Evolutionary conservation across 495 filamentous ascomycete species (phyloP).

Genomic region (Aspergillus bertholletiae): DNA sequence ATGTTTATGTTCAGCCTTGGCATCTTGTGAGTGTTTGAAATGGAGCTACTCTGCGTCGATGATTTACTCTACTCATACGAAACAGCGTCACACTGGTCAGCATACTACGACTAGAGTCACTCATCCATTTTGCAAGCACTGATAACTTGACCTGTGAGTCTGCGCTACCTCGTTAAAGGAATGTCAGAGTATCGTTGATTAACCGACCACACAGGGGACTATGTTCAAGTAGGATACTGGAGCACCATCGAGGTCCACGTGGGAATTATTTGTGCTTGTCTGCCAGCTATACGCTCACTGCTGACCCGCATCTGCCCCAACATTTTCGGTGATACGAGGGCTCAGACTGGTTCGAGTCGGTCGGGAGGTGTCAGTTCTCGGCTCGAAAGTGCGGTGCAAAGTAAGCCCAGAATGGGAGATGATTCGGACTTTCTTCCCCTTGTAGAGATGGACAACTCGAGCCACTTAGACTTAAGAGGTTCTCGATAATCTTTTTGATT

Average conservation of each 20-base stretch:
- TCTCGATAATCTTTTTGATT: neutral
- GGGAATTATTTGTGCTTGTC: constrained; percentile 32
- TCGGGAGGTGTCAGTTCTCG: constrained; percentile 18
- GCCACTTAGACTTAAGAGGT: constrained; percentile 13
- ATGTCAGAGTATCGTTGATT: neutral
- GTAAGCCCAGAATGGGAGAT: neutral
- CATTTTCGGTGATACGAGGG: constrained; percentile 23
- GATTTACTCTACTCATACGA: neutral
- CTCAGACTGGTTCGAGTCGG: neutral
- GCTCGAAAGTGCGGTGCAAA: constrained; percentile 14
- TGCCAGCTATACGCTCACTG: constrained; percentile 30
- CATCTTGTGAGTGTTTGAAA: constrained; percentile 25
- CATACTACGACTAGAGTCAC: constrained; percentile 29
- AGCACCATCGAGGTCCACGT: constrained; percentile 32
- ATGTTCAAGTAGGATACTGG: constrained; percentile 32
- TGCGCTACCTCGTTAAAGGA: neutral
- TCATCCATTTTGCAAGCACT: constrained; percentile 30
- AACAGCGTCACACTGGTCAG: constrained; percentile 32
- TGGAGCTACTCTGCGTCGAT: neutral
- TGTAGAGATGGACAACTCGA: constrained; percentile 23
- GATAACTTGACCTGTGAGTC: constrained; percentile 31
- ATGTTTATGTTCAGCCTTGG: constrained; percentile 37
- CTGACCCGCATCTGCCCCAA: constrained; percentile 22
- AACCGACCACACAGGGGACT: constrained; percentile 26
- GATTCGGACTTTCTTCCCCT: constrained; percentile 18